phyloP scores from a whole-genome alignment of 2,329 filamentous ascomycete species.

The Salinomyces thailandicus region DNA sequence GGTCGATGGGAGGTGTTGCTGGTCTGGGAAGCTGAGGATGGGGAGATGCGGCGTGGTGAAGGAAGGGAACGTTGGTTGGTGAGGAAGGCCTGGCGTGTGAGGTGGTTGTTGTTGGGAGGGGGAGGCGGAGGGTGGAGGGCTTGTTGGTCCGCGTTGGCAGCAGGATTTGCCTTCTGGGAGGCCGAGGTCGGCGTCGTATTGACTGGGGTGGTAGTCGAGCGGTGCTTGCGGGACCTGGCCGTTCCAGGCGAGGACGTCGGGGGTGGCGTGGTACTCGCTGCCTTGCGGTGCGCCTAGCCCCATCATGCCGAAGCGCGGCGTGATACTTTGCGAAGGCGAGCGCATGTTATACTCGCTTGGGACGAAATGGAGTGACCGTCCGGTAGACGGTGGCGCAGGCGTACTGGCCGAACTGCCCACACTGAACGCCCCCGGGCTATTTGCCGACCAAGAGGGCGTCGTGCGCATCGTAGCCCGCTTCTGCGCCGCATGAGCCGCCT shows the following conservation, averaged over 20 bases:
- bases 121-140: conserved; percentile 4
- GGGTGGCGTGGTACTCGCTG: conserved; percentile 7
- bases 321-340: conserved; percentile 6
- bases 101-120: neutral
- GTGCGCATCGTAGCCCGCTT: conserved; percentile 8
- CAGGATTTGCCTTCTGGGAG: conserved; percentile 13
- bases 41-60: neutral
- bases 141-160: conserved; percentile 16
- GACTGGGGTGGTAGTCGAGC: conserved; percentile 11
- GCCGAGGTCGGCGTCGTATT: conserved; percentile 8
- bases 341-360: conserved; percentile 11
- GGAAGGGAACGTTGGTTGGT: neutral
- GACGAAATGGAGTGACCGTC: conserved; percentile 4
- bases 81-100: neutral
- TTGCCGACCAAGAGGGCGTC: conserved; percentile 10
- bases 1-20: neutral
- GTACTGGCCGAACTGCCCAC: conserved; percentile 4
- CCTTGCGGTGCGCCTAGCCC: conserved; percentile 21
- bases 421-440: conserved; percentile 3
- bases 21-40: neutral
- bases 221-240: conserved; percentile 15
- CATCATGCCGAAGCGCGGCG: conserved; percentile 24
- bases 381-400: conserved; percentile 2
- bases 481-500: conserved; percentile 11
- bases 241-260: conserved; percentile 19